Evolutionary conservation across 768 basidiomycete genomes (phyloP).

Genomic region (Agaricus subrufescens): DNA sequence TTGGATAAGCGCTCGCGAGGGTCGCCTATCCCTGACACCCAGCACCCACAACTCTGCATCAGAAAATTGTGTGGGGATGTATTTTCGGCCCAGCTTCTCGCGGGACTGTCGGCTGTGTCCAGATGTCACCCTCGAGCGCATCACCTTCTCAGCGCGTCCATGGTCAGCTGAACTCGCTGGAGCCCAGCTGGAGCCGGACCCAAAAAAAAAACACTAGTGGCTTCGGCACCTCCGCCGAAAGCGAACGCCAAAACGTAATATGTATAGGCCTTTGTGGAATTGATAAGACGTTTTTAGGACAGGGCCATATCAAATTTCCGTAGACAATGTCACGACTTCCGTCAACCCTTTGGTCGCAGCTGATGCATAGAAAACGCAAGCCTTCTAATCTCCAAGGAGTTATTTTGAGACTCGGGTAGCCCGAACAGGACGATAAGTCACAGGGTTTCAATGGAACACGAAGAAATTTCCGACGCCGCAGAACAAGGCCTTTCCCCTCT

Average conservation of each 20-base stretch:
- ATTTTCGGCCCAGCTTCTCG: constrained; percentile 7
- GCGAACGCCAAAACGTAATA: background rate
- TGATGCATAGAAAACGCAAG: too few relatives aligned
- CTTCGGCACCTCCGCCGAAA: background rate
- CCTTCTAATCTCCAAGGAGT: too few relatives aligned
- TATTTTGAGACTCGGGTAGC: too few relatives aligned
- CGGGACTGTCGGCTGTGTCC: constrained; percentile 4
- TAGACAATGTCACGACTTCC: too few relatives aligned
- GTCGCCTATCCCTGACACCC: background rate
- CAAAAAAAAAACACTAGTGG: background rate
- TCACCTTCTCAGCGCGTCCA: background rate
- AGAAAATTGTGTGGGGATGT: constrained; percentile 1
- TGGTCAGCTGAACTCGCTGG: too few relatives aligned
- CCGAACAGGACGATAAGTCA: too few relatives aligned
- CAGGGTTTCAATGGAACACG: too few relatives aligned
- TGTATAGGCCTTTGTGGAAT: background rate
- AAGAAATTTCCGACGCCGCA: background rate
- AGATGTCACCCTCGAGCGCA: background rate
- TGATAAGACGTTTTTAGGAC: too few relatives aligned
- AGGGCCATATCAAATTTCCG: too few relatives aligned
- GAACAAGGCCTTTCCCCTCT: background rate
- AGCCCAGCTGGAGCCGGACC: background rate
- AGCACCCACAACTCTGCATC: background rate
- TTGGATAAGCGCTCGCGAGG: constrained; percentile 1
- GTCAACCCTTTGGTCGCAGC: too few relatives aligned